Evolutionary conservation across 371 early-diverging fungal genomes (phyloP), one percentile per base, ranked within the genome.

Genomic region (Cokeromyces recurvatus): DNA sequence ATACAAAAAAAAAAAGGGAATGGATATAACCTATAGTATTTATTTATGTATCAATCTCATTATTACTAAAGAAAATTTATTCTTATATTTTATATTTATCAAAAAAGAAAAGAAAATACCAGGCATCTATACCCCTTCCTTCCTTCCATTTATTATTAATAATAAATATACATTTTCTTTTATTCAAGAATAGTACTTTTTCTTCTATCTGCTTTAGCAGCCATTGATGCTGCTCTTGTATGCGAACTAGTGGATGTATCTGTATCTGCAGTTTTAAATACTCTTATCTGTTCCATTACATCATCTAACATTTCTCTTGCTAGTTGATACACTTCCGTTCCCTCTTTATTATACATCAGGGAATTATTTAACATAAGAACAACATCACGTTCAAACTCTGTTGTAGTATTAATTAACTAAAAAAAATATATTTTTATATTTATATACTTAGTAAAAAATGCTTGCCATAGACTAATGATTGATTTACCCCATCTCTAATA

Each of bases 301-400:
- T 82, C 81, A 9, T 77, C 77, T 55, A 85, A 74, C 78, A 92
- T 89, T 53, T 87, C 86, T 61, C 76, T 45, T 1, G 93, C 86
- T 89, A 91, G 88, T 38, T 81, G 71, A 52, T 90, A 82, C 4
- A 94, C 81, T 48, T 92, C 91, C 0, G 88, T 83, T 29, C 87
- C 87, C 60, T 88, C 89, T 25, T 75, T 62, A 59, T 94, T 91
- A 60, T 85, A 94, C 86, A 94, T 90, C 25, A 92, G 54, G 7
- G 91, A 86, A 48, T 94, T 94, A 58, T 84, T 77, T 35, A 90
- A 74, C 87, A 92, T 88, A 20, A 88, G 73, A 51, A 94, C 65
- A 8, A 94, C 67, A 52, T 94, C 94, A n/a, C 90, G 77, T 53
- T 93, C 89, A 53, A 94, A 91, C 66, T 90, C 87, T 21, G 78